Percentiles rank a stretch among this genome's conserved stretches.
These are phyloP conservation scores for Kodamaea fungicola DNA, from an alignment of 1,139 yeast genomes.

Conservation along the genomic window DNA sequence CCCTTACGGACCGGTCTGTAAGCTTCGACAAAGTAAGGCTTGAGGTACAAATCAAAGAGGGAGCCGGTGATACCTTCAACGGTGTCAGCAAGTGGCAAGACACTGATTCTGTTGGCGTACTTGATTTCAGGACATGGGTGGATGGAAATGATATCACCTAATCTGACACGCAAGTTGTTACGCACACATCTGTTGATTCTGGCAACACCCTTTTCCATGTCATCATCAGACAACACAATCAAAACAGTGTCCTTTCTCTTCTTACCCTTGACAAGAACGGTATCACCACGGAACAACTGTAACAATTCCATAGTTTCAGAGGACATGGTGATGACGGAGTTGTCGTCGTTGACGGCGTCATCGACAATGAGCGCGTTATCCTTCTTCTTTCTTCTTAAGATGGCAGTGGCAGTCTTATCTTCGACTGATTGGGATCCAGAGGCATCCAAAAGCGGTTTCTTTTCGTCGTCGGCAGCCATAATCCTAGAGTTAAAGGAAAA, in stretches of 20 bases:
- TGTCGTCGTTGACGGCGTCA: slow-evolving; percentile 96
- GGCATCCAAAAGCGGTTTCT: slow-evolving; percentile 44
- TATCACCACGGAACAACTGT: slow-evolving; percentile 96
- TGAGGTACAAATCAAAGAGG: slow-evolving; percentile 91
- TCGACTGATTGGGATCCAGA: slow-evolving; percentile 46
- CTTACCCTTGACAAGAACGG: slow-evolving; percentile 95
- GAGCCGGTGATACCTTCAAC: slow-evolving; percentile 98
- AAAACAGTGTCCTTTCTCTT: slow-evolving; percentile 98
- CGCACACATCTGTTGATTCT: slow-evolving; percentile 94
- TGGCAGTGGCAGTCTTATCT: slow-evolving; percentile 95
- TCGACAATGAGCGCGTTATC: slow-evolving; percentile 91
- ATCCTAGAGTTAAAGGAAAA: background rate
- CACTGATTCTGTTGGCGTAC: slow-evolving; percentile 91
- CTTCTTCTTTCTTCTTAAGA: slow-evolving; percentile 95
- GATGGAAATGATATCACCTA: slow-evolving; percentile 86
- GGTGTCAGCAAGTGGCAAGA: slow-evolving; percentile 95
- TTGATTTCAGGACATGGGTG: slow-evolving; percentile 98
- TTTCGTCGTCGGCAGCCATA: slow-evolving; percentile 27
- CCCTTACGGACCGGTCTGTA: slow-evolving; percentile 98
- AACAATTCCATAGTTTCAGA: slow-evolving; percentile 93
- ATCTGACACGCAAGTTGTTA: slow-evolving; percentile 88
- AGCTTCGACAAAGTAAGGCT: slow-evolving; percentile 98
- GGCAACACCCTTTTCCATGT: slow-evolving; percentile 93
- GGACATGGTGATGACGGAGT: slow-evolving; percentile 92
- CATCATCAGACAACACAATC: slow-evolving; percentile 94